These are phyloP conservation scores for Ramaria sp. DNA, from an alignment of 768 basidiomycete species.

Conservation along the genomic window DNA sequence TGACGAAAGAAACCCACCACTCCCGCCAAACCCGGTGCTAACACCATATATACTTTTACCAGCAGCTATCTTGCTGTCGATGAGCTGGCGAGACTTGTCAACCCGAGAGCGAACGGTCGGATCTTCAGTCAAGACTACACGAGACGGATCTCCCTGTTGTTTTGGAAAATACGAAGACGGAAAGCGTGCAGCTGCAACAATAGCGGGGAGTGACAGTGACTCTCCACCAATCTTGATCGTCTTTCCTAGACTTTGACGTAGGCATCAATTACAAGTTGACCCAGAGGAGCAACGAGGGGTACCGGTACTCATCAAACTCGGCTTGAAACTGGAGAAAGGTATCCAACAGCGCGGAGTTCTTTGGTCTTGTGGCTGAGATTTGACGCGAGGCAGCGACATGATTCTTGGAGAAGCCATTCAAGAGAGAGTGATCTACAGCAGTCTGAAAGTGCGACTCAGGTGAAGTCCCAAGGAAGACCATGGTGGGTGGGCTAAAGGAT, in stretches of 20 bases:
- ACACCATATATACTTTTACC: conserved; percentile 76
- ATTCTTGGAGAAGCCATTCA: neutral
- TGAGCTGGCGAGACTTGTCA: conserved; percentile 50
- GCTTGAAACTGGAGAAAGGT: conserved; percentile 7
- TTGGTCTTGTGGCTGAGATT: neutral
- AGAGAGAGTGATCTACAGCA: neutral
- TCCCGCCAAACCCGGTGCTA: conserved; percentile 83
- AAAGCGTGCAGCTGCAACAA: conserved; percentile 67
- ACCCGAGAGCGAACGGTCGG: conserved; percentile 40
- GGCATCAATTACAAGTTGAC: neutral
- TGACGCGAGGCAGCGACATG: neutral
- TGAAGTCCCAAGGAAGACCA: neutral
- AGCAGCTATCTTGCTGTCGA: conserved; percentile 54
- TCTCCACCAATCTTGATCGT: conserved; percentile 59
- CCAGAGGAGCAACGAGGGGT: neutral
- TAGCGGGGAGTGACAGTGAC: conserved; percentile 61
- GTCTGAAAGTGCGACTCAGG: neutral
- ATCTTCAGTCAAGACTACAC: conserved; percentile 39
- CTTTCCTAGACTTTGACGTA: conserved; percentile 27
- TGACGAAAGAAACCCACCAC: conserved; percentile 32
- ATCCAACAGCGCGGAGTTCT: neutral
- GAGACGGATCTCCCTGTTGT: neutral
- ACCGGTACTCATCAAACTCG: neutral
- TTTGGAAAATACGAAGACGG: conserved; percentile 15
- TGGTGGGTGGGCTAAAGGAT: neutral